Conservation (phyloP, 495 filamentous ascomycete species). For the Lasiosphaeria hispida region DNA sequence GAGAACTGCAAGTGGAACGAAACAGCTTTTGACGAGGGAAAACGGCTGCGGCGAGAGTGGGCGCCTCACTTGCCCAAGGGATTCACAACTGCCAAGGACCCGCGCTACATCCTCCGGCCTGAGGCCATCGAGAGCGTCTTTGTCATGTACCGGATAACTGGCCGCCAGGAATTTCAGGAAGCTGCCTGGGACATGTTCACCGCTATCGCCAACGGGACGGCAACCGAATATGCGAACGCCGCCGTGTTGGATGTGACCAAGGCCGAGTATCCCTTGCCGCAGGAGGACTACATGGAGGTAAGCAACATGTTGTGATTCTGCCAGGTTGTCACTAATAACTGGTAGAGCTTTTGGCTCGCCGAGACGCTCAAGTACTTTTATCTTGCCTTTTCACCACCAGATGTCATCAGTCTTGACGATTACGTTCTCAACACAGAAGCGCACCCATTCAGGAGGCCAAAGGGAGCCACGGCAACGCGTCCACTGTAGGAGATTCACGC, state of each 20-base stretch:
- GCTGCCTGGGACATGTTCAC: conserved; percentile 74
- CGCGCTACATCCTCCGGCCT: conserved; percentile 49
- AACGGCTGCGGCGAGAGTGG: conserved; percentile 26
- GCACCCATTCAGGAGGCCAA: conserved; percentile 46
- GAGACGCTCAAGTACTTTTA: conserved; percentile 73
- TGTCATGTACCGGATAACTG: conserved; percentile 69
- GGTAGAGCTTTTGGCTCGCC: conserved; percentile 56
- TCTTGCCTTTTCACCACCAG: conserved; percentile 66
- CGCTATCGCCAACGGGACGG: conserved; percentile 58
- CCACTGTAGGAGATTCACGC: background rate
- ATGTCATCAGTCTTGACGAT: conserved; percentile 68
- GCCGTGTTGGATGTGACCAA: conserved; percentile 59
- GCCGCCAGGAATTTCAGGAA: conserved; percentile 59
- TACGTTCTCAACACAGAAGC: conserved; percentile 65
- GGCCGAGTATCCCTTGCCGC: conserved; percentile 20
- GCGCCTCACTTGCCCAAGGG: conserved; percentile 32
- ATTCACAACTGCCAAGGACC: conserved; percentile 40
- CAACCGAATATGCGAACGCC: conserved; percentile 59
- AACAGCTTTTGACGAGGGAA: conserved; percentile 46
- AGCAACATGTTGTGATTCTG: background rate
- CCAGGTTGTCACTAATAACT: background rate
- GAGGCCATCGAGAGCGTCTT: conserved; percentile 71
- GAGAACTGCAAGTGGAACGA: conserved; percentile 72
- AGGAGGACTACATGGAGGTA: conserved; percentile 50
- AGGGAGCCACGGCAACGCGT: background rate